Base-by-base conservation (phyloP, 192 early-diverging fungal species). In the Linnemannia schmuckeri region DNA sequence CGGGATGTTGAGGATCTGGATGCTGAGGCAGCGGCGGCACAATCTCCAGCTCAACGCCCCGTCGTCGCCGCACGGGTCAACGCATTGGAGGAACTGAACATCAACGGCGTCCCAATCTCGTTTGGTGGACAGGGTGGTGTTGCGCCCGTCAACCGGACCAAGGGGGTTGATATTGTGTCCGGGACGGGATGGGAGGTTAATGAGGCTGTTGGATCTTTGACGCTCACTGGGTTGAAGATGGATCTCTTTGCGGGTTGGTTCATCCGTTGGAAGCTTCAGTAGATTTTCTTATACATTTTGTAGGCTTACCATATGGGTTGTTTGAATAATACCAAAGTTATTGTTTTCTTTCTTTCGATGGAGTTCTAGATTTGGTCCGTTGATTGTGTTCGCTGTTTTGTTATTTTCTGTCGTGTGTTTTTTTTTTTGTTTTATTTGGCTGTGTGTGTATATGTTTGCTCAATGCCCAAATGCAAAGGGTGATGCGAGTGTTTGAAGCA, bases 231-330 rank as follows among this genome's bases (percentile, higher is more conserved):
- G 3, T 35, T 87, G 71, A 54, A 81, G 47, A 78, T 87, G 47
- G 73, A 81, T 49, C 66, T 87, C 13, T 87, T 87, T 44, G 41
- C 20, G 1, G 76, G 47, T 6, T 87, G 85, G 85, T 78, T 69
- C 35, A 35, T 87, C 12, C 22, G 75, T 13, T 87, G 85, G 85
- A 81, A 66, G 61, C 17, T 81, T 79, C 22, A 49, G 73, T 52
- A 52, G 44, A 13, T 13, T 12, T 12, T 13, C 13, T 12, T 12
- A 12, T 12, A 10, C 6, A 1, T 13, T 46, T 46, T 46, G 42
- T 37, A 37, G 37, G 37, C 1, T 13, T 74, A 46, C 20, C 22
- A 13, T 24, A 74, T 44, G 72, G 44, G 0, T 12, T 46, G 2
- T 46, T 46, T 46, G 44, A 74, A 42, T 46, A 27, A 27, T 42